Conservation (phyloP, 2,329 filamentous ascomycete genomes). For the Thelonectria discophora region DNA sequence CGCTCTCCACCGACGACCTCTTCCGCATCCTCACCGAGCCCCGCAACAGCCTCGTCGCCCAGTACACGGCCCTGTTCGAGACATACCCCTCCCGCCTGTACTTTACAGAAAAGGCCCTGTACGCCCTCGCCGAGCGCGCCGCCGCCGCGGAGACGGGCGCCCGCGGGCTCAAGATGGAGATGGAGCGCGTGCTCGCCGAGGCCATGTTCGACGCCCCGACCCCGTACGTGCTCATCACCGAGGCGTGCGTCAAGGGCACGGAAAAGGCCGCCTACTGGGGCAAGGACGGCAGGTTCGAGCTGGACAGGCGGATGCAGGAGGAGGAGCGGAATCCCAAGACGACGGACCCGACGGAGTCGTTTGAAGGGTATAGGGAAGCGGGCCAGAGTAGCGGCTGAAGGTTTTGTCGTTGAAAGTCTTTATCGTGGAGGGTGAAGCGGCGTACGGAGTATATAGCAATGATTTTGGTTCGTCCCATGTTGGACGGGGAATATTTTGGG, state of each 20-base stretch:
- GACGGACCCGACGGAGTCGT: conserved; percentile 38
- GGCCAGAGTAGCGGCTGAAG: conserved; percentile 58
- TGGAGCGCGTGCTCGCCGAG: conserved; percentile 80
- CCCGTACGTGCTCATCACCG: conserved; percentile 77
- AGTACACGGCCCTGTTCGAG: conserved; percentile 89
- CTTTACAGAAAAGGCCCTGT: conserved; percentile 84
- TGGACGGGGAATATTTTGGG: conserved; percentile 24
- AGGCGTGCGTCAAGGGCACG: conserved; percentile 70
- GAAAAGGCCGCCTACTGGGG: conserved; percentile 71
- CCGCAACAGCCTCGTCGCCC: conserved; percentile 84
- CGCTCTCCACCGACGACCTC: conserved; percentile 73
- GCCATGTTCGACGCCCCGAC: conserved; percentile 85
- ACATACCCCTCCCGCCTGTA: conserved; percentile 80
- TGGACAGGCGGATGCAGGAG: conserved; percentile 73
- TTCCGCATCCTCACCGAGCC: conserved; percentile 93
- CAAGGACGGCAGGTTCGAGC: conserved; percentile 74
- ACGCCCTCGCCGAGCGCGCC: conserved; percentile 78
- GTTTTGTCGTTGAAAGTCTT: no score
- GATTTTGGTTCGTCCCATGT: conserved; percentile 11
- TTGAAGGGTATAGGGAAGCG: conserved; percentile 57
- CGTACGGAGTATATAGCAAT: conserved; percentile 24
- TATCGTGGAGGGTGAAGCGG: not conserved
- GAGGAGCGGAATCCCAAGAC: conserved; percentile 57
- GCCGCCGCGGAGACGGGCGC: conserved; percentile 75
- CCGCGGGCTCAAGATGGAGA: conserved; percentile 79